Percentiles rank a stretch among this genome's conserved stretches.
phyloP scores from a whole-genome alignment of 768 basidiomycete genomes.

The Ramaria rubella region DNA sequence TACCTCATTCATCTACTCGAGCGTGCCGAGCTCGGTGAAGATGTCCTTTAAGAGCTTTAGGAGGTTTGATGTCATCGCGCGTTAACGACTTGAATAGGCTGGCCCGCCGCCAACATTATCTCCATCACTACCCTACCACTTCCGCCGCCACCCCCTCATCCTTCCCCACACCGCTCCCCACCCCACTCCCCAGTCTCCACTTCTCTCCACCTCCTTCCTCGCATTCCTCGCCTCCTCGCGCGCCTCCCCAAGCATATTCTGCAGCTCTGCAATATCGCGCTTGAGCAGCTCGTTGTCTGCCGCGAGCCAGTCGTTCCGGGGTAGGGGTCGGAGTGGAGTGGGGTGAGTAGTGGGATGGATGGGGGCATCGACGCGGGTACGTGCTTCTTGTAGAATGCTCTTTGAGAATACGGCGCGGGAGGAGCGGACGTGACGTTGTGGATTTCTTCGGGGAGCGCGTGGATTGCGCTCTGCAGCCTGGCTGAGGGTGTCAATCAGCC shows the following conservation, averaged over 20 bases:
- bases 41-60: conserved; percentile 83
- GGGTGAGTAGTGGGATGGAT: background rate
- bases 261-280: conserved; percentile 74
- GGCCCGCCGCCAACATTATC: background rate
- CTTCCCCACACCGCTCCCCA: background rate
- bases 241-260: conserved; percentile 63
- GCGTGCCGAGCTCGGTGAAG: conserved; percentile 73
- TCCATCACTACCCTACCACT: background rate
- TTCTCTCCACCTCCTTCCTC: conserved; percentile 72
- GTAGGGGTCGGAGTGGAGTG: conserved; percentile 9
- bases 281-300: conserved; percentile 79
- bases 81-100: conserved; percentile 42
- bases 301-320: conserved; percentile 62
- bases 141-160: conserved; percentile 1
- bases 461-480: conserved; percentile 63
- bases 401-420: conserved; percentile 63
- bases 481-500: conserved; percentile 35
- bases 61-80: conserved; percentile 74
- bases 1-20: conserved; percentile 81
- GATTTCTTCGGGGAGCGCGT: conserved; percentile 54
- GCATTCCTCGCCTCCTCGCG: conserved; percentile 67
- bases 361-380: conserved; percentile 53
- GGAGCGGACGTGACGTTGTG: conserved; percentile 53
- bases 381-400: conserved; percentile 58
- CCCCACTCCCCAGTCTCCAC: too few species aligned